phyloP scores from a whole-genome alignment of 116 monocot genomes.

The Dioscorea cayenensis region DNA sequence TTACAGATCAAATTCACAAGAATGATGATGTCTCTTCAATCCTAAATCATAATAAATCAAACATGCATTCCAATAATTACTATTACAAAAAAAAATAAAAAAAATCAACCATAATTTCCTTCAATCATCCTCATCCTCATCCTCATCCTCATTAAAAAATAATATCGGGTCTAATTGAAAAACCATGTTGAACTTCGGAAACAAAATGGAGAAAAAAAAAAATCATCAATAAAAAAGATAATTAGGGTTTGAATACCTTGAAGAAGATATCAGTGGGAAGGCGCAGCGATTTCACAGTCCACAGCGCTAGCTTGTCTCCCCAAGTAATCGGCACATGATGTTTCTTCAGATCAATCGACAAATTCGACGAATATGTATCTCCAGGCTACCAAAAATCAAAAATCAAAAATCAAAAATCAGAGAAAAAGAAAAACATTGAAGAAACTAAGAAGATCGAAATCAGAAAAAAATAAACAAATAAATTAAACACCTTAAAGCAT shows the following conservation, averaged over 20 bases:
- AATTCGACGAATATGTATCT: conserved; percentile 60
- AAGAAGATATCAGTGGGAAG: conserved; percentile 61
- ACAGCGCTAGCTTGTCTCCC: conserved; percentile 50
- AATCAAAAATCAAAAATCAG: not conserved
- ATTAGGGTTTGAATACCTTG: conserved; percentile 23
- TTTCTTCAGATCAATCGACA: conserved; percentile 64
- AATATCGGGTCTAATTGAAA: no score
- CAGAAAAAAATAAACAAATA: not conserved
- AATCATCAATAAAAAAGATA: no score
- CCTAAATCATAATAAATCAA: no score
- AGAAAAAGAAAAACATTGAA: not conserved
- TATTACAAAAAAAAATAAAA: no score
- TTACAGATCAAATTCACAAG: no score
- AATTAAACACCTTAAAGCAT: conserved; percentile 49
- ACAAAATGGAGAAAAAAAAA: no score
- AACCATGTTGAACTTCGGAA: no score
- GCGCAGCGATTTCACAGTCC: conserved; percentile 53
- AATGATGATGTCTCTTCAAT: no score
- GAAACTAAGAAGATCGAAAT: not conserved
- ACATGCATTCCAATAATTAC: no score
- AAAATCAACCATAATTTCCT: no score
- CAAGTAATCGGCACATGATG: conserved; percentile 48
- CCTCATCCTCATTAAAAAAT: no score
- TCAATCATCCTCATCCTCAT: no score
- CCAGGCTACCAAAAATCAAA: conserved; percentile 28